phyloP scores from a whole-genome alignment of 2,329 filamentous ascomycete species.

The Aspergillus ruber region DNA sequence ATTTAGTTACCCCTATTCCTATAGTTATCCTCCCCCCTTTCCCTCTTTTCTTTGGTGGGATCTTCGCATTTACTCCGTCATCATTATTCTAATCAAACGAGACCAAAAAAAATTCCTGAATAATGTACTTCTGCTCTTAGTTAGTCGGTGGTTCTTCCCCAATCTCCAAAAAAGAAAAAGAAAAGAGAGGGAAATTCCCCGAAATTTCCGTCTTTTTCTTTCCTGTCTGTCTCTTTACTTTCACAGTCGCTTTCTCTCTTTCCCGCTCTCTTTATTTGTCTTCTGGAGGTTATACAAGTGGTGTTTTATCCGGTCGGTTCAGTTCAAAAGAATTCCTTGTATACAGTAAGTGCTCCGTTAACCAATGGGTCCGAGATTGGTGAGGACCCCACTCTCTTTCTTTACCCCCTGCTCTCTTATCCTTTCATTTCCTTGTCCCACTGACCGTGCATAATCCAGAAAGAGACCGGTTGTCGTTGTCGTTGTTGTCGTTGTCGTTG shows the following conservation, averaged over 20 bases:
- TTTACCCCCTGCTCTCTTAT: not conserved
- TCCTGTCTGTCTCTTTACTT: not conserved
- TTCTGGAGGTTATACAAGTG: not conserved
- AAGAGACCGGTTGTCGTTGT: no score
- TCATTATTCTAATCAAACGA: no score
- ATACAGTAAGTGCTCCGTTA: not conserved
- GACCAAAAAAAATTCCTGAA: not conserved
- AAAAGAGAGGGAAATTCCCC: not conserved
- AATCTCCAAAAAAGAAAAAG: not conserved
- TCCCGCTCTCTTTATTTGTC: not conserved
- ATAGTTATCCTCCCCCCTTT: no score
- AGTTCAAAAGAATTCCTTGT: not conserved
- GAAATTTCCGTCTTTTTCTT: not conserved
- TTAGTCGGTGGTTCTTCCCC: not conserved
- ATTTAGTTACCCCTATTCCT: no score
- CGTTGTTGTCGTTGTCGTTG: no score
- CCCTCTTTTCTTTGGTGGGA: no score
- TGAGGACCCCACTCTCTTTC: no score
- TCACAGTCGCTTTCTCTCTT: slow-evolving; percentile 1
- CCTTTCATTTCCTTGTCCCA: not conserved
- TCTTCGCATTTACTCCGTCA: no score
- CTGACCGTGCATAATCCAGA: not conserved
- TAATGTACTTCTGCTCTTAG: not conserved
- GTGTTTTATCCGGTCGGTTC: no score
- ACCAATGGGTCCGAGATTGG: not conserved